Evolutionary conservation across 2,329 filamentous ascomycete species (phyloP), one percentile per base, ranked within the genome.

Genomic region (Hypoxylon sp.): DNA sequence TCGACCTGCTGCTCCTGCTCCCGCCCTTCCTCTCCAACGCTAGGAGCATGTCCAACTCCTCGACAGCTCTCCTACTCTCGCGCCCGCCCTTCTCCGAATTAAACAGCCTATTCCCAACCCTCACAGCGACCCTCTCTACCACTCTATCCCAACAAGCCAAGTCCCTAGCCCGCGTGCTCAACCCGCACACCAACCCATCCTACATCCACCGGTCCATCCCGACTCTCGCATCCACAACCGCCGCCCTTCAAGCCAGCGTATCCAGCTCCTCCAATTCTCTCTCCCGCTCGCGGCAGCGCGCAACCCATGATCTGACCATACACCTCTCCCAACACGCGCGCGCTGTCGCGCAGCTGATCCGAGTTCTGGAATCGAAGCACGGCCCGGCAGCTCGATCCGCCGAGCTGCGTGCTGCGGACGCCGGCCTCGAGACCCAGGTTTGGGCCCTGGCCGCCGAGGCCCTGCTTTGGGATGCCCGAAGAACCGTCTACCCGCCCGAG

Each of bases 201-300:
- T 88, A 83, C 74, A 79, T 90, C n/a, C 88, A 90, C 79, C 87
- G 88, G 20, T 78, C 82, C 25, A 85, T 90, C 55, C 81, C 87
- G 0, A 79, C 81, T 17, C 80, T 91, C 1, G 79, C 85, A 0
- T 69, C 77, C 1, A 78, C 82, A 25, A 77, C 84, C 17, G 69
- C 77, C 3, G 64, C 79, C 2, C 81, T 88, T 1, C 75, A 64
- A 17, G 13, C 56, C 13, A 55, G 14, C 46, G 14, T 66, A 20
- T 25, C 55, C 2, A 66, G 73, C 2, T 72, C 79, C 1, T 77
- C 79, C 30, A 60, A 72, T 2, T 61, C 75, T 1, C 79, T 89
- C 6, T 76, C 80, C 0, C 65, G 66, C 1, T 74, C 80, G 3
- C 84, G 86, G 10, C 76, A 84, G 6, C 74, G 77, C 10, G 78